These are phyloP conservation scores for Russula sp. DNA, from an alignment of 768 basidiomycete genomes.

Conservation along the genomic window DNA sequence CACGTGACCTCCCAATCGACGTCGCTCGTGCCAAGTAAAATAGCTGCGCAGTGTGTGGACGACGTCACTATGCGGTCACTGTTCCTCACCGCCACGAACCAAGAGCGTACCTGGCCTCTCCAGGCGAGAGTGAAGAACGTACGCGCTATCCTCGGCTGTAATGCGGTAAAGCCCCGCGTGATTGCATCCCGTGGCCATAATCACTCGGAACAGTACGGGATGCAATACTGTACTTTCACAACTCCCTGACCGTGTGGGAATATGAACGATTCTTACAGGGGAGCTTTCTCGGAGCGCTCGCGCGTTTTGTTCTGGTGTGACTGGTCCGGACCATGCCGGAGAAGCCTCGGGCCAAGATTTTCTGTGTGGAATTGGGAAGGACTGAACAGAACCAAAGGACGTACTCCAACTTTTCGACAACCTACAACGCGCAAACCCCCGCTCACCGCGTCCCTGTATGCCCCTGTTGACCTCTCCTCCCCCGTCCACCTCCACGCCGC, in stretches of 20 bases:
- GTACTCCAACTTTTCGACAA: conserved; percentile 9
- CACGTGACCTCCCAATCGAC: background rate
- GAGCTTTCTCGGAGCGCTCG: background rate
- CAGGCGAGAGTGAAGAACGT: background rate
- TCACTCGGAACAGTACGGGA: background rate
- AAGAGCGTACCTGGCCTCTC: background rate
- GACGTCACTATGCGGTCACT: background rate
- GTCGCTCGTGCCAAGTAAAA: too few species aligned
- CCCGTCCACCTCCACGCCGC: conserved; percentile 45
- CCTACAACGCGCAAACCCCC: background rate
- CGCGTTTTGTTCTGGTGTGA: background rate
- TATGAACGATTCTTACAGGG: background rate
- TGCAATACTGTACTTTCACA: background rate
- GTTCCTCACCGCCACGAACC: background rate
- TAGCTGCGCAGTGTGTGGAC: too few species aligned
- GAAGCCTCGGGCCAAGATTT: background rate
- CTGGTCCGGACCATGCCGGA: background rate
- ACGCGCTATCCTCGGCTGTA: background rate
- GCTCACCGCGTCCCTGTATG: conserved; percentile 28
- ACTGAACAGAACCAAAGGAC: conserved; percentile 7
- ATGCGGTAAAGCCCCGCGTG: background rate
- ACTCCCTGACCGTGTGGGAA: background rate
- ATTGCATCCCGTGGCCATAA: background rate
- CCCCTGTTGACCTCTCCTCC: conserved; percentile 38
- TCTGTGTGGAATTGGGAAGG: background rate